Base-by-base conservation (phyloP, 2,329 filamentous ascomycete genomes). In the Colletotrichum sp. region DNA sequence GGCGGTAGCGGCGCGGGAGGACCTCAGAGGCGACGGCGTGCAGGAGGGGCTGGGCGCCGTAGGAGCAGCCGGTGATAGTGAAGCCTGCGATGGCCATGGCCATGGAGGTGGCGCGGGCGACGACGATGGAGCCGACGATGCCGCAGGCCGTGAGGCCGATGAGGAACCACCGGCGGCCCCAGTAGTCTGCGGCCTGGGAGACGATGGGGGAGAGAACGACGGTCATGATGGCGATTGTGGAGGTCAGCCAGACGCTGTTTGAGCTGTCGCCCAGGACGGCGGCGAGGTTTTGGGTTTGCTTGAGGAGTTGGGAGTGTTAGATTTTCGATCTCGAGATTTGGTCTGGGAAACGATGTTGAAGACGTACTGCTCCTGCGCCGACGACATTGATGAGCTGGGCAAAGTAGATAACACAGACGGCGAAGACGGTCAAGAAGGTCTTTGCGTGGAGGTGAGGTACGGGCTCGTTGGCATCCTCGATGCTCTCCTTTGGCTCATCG, bases 101-200 rank as follows among this genome's bases (percentile, higher is more conserved):
- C 78, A 86, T 84, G 32, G 76, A 78, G 21, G 62, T 79, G 7
- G 85, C 85, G 7, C 82, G 80, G 26, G 82, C 78, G 16, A 86
- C 81, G 21, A 87, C 76, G 24, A 86, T 70, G 12, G 78, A 82
- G 3, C 85, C 85, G 5, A 83, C 71, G 28, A 78, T 81, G n/a
- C 85, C 85, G 52, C 80, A 79, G 16, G 81, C 32, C 4, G 81
- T 85, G 13, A 82, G 79, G 21, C 81, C 65, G 28, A 87, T 79
- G 18, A 87, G 81, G 69, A 86, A 83, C 82, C 81, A 84, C 77
- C 82, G 82, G 14, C 85, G 81, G 24, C 85, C 85, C 85, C 84
- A 86, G 78, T 84, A 85, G 77, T 87, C 85, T 26, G 84, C 82
- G 0, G 83, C 85, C 74, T 86, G 85, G 16, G 83, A 83, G 9